Base-by-base conservation (phyloP, 148 eudicot genomes). In the Camellia japonica region DNA sequence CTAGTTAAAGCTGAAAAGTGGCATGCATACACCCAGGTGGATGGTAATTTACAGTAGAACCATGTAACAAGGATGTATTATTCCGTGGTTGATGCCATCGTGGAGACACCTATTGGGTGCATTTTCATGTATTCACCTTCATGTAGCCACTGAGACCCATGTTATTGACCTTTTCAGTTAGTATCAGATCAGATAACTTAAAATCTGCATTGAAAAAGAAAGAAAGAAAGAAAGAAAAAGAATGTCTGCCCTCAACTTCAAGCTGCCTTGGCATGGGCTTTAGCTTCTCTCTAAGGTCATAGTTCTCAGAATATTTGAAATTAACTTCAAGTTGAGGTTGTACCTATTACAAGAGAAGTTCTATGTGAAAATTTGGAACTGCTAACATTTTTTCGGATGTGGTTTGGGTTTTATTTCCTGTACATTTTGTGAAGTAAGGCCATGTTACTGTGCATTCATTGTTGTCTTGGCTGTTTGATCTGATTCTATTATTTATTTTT, bases 1-100 rank as follows among this genome's bases (percentile, higher is more conserved):
- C 13, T 46, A 46, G 56, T 76, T 6, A 46, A 42, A 62, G 68
- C 70, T 62, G 69, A 63, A 75, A 76, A 63, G 79, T n/a, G 68
- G 49, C 8, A 63, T 10, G 63, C 14, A 20, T 9, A 15, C 64
- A 20, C 7, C 52, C 20, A 42, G 19, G 56, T 47, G 59, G 59
- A 47, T 51, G 14, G 74, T 15, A 71, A 71, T 19, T 51, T 51
- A 47, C 42, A 71, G 42, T 71, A 19, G 41, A 23, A 12, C 60
- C 61, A 20, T 23, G 61, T 23, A 72, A 20, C 14, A 59, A 56
- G 23, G 42, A n/a, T 47, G 58, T 47, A 47, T 20, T 70, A n/a
- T 47, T 42, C 13, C 58, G 64, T 74, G 77, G 63, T 7, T 56
- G 64, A n/a, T 46, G 49, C 54, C 65, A 74, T 74, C 63, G 5